Evolutionary conservation across 106 monocot species (phyloP).

Genomic region (Dendrobium huoshanense): DNA sequence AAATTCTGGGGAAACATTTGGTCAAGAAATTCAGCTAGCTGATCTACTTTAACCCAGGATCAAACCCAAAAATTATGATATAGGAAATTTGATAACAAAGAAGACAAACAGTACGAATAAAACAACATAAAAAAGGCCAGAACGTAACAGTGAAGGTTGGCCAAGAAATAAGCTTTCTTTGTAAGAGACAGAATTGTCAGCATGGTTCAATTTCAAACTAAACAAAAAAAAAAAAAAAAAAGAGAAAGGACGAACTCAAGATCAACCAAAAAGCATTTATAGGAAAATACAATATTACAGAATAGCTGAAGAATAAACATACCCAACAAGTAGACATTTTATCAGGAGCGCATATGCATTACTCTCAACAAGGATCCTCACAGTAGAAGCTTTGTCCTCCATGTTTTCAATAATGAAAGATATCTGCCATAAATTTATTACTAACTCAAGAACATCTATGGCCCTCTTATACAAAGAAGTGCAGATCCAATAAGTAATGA

Average conservation of each 20-base stretch:
- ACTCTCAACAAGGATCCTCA: conserved; percentile 39
- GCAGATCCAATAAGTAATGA: background rate
- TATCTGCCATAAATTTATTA: conserved; percentile 38
- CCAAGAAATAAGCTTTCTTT: background rate
- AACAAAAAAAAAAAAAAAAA: background rate
- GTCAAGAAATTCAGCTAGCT: background rate
- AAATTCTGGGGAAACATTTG: background rate
- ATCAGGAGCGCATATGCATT: conserved; percentile 61
- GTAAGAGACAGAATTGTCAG: background rate
- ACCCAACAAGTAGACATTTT: conserved; percentile 73
- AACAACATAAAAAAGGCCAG: background rate
- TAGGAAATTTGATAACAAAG: background rate
- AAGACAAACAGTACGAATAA: background rate
- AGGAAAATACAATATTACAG: background rate
- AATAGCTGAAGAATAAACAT: conserved; percentile 7
- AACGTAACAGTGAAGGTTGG: background rate
- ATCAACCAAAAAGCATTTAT: background rate
- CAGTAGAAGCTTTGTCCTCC: conserved; percentile 36
- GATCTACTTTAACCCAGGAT: background rate
- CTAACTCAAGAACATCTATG: background rate
- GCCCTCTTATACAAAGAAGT: background rate
- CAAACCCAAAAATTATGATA: background rate
- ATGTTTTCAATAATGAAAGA: conserved; percentile 53
- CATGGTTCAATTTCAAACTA: background rate
- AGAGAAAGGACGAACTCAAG: background rate